A percentile compares a stretch with the other conserved stretches of the same genome.
These are phyloP conservation scores for Golubevia sp. DNA, from an alignment of 1,284 basidiomycete species.

Conservation along the genomic window DNA sequence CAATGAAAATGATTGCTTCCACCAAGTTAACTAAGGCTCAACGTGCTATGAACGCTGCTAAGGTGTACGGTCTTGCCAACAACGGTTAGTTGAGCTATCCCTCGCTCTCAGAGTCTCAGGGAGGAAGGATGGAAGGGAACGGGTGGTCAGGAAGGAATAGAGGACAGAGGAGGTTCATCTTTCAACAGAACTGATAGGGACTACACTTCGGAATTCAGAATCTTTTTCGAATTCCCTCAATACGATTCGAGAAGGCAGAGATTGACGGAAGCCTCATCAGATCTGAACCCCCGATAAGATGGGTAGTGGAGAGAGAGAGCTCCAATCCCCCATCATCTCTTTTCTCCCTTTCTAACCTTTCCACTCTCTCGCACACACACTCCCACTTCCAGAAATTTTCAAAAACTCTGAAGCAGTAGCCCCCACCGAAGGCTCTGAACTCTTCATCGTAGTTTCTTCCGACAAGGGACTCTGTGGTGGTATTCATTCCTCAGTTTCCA, in stretches of 20 bases:
- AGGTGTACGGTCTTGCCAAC: conserved; percentile 92
- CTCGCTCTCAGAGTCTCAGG: too few relatives aligned
- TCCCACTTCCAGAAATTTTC: conserved; percentile 46
- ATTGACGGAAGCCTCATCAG: not conserved
- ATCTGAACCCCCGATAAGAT: not conserved
- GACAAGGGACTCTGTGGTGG: conserved; percentile 99
- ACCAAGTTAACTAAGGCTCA: conserved; percentile 90
- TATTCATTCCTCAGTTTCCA: conserved; percentile 96
- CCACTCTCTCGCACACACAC: too few relatives aligned
- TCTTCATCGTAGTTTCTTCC: conserved; percentile 87
- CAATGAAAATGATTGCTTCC: conserved; percentile 96
- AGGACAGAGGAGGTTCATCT: not conserved
- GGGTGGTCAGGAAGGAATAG: too few relatives aligned
- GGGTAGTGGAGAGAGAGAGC: not conserved
- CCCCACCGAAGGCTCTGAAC: conserved; percentile 47
- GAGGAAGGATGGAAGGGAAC: too few relatives aligned
- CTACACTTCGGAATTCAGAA: not conserved
- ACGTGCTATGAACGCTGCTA: conserved; percentile 88
- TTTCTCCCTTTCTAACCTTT: not conserved
- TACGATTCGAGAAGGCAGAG: not conserved
- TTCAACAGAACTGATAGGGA: not conserved
- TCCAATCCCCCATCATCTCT: not conserved
- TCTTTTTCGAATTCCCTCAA: not conserved
- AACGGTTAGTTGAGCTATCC: conserved; percentile 74
- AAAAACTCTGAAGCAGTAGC: conserved; percentile 51